Conservation (phyloP, 1,284 basidiomycete species). For the Fomitiporia mediterranea region DNA sequence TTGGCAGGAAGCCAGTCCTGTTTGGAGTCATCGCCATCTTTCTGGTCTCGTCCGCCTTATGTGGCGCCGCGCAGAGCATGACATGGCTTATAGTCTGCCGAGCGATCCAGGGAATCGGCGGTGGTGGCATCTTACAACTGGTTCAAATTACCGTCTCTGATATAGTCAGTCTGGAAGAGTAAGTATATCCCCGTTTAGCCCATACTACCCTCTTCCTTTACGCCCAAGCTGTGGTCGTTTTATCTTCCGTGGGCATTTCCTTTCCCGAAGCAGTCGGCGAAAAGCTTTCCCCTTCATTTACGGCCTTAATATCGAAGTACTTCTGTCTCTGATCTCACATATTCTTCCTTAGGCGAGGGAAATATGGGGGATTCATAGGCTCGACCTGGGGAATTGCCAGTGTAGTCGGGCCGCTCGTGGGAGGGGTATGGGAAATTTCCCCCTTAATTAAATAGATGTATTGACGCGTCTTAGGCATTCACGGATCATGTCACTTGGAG, state of each 20-base stretch:
- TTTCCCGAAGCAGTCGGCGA: neutral
- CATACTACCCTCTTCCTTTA: slow-evolving; percentile 5
- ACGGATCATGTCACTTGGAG: slow-evolving; percentile 72
- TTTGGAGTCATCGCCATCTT: slow-evolving; percentile 67
- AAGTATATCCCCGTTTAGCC: slow-evolving; percentile 26
- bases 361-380: slow-evolving; percentile 69
- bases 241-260: neutral
- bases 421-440: slow-evolving; percentile 48
- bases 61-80: slow-evolving; percentile 78
- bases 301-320: neutral
- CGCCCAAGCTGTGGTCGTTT: neutral
- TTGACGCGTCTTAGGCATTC: slow-evolving; percentile 40
- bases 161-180: slow-evolving; percentile 75
- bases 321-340: neutral
- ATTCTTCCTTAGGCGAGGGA: slow-evolving; percentile 54
- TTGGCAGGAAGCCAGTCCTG: slow-evolving; percentile 72
- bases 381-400: slow-evolving; percentile 80
- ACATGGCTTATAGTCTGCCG: slow-evolving; percentile 68
- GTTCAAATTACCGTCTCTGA: slow-evolving; percentile 74
- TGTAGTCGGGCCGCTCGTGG: slow-evolving; percentile 72
- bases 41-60: slow-evolving; percentile 76
- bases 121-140: slow-evolving; percentile 68
- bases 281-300: neutral
- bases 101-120: slow-evolving; percentile 80
- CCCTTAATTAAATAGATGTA: neutral